Evolutionary conservation across 768 basidiomycete species (phyloP), one percentile per base, ranked within the genome.

Genomic region (Hemileccinum rubropunctum): DNA sequence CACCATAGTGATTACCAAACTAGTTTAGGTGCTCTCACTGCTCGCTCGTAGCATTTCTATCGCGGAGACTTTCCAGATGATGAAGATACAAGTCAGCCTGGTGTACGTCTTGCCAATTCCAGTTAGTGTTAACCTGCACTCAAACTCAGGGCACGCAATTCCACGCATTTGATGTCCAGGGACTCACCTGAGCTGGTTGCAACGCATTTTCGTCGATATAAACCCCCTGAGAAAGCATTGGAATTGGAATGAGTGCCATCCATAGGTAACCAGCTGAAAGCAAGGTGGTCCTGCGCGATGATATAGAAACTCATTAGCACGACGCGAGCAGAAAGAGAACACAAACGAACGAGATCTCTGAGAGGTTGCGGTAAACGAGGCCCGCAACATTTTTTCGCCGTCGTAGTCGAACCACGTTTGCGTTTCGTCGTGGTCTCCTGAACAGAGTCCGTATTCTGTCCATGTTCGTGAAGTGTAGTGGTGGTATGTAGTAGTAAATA

Each of bases 121-220:
- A 98, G 63, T 93, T 83, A 11, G 90, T 92, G 48, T 84, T 90
- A 18, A 97, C 95, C 93, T 98, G 27, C 47, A 28, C 21, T 39
- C 14, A 39, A 32, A 42, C 15, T 67, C n/a, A 54, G 45, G 33
- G 17, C 3, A 23, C 3, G 26, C 8, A 10, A 14, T 23, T n/a
- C 4, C 0, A n/a, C 26, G 11, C 1, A 21, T 21, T 38, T 18
- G 38, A 50, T 8, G 30, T 35, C 10, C 53, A 46, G 59, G 15
- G 5, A 35, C 62, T 42, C 58, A 95, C 95, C 74, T 95, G 93
- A 6, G 81, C 86, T 10, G 97, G 95, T 61, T 95, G 91, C 17
- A 99, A 70, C 1, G 97, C 95, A 66, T 98, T 97, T 72, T 99
- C 97, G 65, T 95, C 93, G 43, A 95, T 87, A 64, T 92, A 95